A percentile compares a stretch with the other conserved stretches of the same genome.
Evolutionary conservation across 2,329 filamentous ascomycete genomes (phyloP).

Genomic region (Tolypocladium pustulatum): DNA sequence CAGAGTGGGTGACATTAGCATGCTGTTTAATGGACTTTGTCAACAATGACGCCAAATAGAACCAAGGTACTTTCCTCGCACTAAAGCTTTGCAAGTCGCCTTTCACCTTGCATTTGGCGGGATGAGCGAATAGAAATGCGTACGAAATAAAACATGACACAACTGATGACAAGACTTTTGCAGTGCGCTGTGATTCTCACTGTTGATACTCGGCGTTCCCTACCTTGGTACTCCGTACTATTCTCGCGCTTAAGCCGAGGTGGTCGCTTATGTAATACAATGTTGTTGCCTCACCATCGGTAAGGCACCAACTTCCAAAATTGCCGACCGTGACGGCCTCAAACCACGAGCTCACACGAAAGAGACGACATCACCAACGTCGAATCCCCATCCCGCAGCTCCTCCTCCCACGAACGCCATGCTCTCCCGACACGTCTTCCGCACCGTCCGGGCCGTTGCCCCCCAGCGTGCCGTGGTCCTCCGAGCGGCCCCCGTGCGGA

Average conservation of each 20-base stretch:
- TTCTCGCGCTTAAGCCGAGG: not conserved
- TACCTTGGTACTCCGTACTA: no score
- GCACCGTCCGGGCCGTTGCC: slow-evolving; percentile 45
- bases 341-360: slow-evolving; percentile 20
- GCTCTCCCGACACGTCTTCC: slow-evolving; percentile 51
- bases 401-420: slow-evolving; percentile 24
- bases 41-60: not conserved
- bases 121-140: not conserved
- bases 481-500: slow-evolving; percentile 49
- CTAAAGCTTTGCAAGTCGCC: not conserved
- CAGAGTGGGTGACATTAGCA: not conserved
- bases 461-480: slow-evolving; percentile 43
- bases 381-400: slow-evolving; percentile 14
- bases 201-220: not conserved
- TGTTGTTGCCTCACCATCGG: slow-evolving; percentile 25
- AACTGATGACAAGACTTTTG: not conserved
- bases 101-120: not conserved
- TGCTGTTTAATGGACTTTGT: not conserved
- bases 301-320: slow-evolving; percentile 32
- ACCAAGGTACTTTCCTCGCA: not conserved
- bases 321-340: slow-evolving; percentile 29
- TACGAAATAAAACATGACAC: not conserved
- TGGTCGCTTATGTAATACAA: slow-evolving; percentile 1
- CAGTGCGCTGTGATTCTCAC: not conserved
- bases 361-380: slow-evolving; percentile 13